Evolutionary conservation across 768 basidiomycete genomes (phyloP), one percentile per base, ranked within the genome.

Genomic region (Brasilioporus rufonigricans): DNA sequence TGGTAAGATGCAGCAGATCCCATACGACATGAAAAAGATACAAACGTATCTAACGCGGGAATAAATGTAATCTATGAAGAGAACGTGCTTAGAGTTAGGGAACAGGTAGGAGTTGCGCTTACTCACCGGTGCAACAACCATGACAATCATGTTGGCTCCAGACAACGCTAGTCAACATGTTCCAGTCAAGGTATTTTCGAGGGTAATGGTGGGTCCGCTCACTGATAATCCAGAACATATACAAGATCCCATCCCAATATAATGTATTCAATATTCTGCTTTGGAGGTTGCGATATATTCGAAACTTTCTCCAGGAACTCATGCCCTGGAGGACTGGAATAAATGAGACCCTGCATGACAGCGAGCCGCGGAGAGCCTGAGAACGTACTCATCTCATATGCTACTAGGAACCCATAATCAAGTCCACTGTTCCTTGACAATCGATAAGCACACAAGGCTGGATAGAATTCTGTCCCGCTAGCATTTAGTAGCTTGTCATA

Each of bases 201-300:
- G 6, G 16, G 12, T 7, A 24, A 51, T 6, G 2, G 7, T 11
- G 12, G 14, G 12, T 4, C 32, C 9, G 2, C 59, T 47, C 33
- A 69, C 66, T 1, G 21, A 66, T 66, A 14, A 62, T 41, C 39
- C 62, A 59, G 38, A 44, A 52, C 64, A 67, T 67, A 24, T 69
- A 67, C 44, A 58, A 16, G 33, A 69, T 66, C 13, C 66, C 67
- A 5, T 64, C 67, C 67, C 64, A 61, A 44, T 67, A 67, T 1
- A 66, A 39, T 12, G 62, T 66, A 43, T 50, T 64, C 46, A 69
- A 33, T 4, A 49, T 14, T 40, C 45, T 54, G 44, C 65, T 66
- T 10, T 10, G 50, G 12, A 60, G 0, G 23, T 50, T 5, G 21
- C 67, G 60, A 38, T 69, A 67, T 8, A 54, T 59, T 46, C 56